These are phyloP conservation scores for Yamadazyma phyllophila DNA, from an alignment of 805 yeast species.

Conservation along the genomic window DNA sequence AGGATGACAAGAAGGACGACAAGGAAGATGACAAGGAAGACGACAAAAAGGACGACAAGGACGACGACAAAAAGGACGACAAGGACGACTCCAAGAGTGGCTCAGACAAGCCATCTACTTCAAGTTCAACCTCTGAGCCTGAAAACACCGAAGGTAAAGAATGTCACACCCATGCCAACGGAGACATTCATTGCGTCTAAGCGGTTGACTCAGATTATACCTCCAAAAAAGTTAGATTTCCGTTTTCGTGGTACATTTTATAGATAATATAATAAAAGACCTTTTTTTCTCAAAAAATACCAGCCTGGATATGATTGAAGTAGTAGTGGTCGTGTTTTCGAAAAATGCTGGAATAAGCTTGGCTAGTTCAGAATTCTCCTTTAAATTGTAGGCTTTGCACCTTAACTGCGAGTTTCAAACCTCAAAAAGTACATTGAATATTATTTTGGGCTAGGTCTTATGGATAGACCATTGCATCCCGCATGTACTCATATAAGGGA, in stretches of 20 bases:
- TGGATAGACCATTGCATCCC: too few relatives aligned
- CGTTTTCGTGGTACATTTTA: neutral
- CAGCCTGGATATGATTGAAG: too few relatives aligned
- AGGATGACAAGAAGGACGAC: neutral
- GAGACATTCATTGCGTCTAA: constrained; percentile 18
- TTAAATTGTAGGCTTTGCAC: neutral
- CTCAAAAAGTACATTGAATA: too few relatives aligned
- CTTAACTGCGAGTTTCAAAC: neutral
- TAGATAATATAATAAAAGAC: neutral
- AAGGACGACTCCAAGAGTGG: neutral
- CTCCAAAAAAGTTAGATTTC: neutral
- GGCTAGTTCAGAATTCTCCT: too few relatives aligned
- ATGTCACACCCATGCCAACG: constrained; percentile 19
- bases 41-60: neutral
- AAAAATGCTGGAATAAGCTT: too few relatives aligned
- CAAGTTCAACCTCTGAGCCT: neutral
- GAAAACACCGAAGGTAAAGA: neutral
- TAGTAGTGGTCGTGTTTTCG: too few relatives aligned
- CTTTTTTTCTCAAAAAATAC: too few relatives aligned
- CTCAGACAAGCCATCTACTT: neutral
- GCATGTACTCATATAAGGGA: too few relatives aligned
- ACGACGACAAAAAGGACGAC: neutral
- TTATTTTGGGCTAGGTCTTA: too few relatives aligned
- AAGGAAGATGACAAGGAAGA: neutral
- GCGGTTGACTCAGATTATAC: neutral